A percentile compares a stretch with the other conserved stretches of the same genome.
These are phyloP conservation scores for Epichloe typhina DNA, from an alignment of 2,329 filamentous ascomycete species.

Conservation along the genomic window DNA sequence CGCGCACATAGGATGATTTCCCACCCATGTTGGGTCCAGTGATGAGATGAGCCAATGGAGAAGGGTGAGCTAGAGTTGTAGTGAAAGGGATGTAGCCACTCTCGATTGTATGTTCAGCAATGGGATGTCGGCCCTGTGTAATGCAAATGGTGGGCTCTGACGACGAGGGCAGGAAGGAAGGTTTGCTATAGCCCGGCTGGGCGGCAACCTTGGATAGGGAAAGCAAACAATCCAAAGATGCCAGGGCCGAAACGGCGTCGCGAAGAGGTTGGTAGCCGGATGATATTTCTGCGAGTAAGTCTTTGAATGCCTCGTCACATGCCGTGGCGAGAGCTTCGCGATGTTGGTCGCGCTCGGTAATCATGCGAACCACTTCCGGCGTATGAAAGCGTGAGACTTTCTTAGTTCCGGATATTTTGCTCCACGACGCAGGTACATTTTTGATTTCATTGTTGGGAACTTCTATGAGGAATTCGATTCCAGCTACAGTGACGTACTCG, in stretches of 20 bases:
- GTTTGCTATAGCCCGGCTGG: constrained; percentile 79
- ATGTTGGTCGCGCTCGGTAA: constrained; percentile 84
- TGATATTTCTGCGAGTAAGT: constrained; percentile 60
- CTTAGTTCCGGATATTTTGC: constrained; percentile 90
- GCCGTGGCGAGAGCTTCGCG: constrained; percentile 86
- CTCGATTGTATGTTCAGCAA: constrained; percentile 83
- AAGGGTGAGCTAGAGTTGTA: constrained; percentile 53
- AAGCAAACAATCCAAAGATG: constrained; percentile 78
- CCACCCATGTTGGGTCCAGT: constrained; percentile 99
- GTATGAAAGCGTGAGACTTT: constrained; percentile 87
- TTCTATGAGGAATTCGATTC: constrained; percentile 91
- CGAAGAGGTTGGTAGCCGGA: constrained; percentile 80
- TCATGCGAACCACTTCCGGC: constrained; percentile 70
- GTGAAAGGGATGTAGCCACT: constrained; percentile 86
- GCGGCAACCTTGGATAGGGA: constrained; percentile 74
- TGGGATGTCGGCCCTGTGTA: constrained; percentile 68
- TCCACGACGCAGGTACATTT: constrained; percentile 84
- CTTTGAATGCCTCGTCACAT: constrained; percentile 70
- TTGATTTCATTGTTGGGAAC: constrained; percentile 73
- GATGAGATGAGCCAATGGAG: constrained; percentile 66
- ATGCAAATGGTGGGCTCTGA: constrained; percentile 51
- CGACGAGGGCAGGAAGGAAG: constrained; percentile 48
- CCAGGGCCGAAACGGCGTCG: constrained; percentile 75
- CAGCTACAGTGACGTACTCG: constrained; percentile 70
- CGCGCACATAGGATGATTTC: constrained; percentile 93